phyloP scores from a whole-genome alignment of 164 flowering plant species.

The Magnolia officinalis region DNA sequence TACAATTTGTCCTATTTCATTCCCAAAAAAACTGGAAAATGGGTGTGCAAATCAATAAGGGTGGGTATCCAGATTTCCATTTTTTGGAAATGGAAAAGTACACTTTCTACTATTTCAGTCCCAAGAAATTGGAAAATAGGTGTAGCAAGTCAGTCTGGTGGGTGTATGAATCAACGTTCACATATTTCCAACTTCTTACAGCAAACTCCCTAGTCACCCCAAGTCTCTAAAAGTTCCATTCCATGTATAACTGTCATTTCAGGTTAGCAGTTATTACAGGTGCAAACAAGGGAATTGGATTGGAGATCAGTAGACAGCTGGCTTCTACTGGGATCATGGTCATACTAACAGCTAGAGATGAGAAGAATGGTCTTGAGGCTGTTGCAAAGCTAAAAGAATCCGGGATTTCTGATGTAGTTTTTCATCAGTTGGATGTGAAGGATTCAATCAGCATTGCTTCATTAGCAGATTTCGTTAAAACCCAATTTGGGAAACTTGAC shows the following conservation, averaged over 20 bases:
- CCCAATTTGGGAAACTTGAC: conserved; percentile 52
- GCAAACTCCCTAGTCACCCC: background rate
- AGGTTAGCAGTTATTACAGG: conserved; percentile 68
- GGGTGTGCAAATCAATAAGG: no score
- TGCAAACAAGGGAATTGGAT: conserved; percentile 64
- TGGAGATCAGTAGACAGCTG: conserved; percentile 50
- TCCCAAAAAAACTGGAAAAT: no score
- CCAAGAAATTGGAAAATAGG: no score
- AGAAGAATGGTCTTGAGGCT: conserved; percentile 48
- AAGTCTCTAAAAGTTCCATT: background rate
- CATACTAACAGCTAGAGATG: conserved; percentile 53
- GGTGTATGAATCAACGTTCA: background rate
- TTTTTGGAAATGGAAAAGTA: no score
- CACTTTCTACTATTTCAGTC: no score
- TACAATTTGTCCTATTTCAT: no score
- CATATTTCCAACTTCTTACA: background rate
- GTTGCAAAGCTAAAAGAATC: conserved; percentile 30
- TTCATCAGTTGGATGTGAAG: conserved; percentile 61
- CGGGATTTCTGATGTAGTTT: conserved; percentile 44
- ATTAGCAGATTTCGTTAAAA: conserved; percentile 39
- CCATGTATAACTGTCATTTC: background rate
- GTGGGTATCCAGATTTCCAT: no score
- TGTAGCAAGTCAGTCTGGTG: no score
- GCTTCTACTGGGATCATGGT: conserved; percentile 41
- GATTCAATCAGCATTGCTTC: conserved; percentile 38